Evolutionary conservation across 495 filamentous ascomycete genomes (phyloP).

Genomic region (Penicillium bovifimosum): DNA sequence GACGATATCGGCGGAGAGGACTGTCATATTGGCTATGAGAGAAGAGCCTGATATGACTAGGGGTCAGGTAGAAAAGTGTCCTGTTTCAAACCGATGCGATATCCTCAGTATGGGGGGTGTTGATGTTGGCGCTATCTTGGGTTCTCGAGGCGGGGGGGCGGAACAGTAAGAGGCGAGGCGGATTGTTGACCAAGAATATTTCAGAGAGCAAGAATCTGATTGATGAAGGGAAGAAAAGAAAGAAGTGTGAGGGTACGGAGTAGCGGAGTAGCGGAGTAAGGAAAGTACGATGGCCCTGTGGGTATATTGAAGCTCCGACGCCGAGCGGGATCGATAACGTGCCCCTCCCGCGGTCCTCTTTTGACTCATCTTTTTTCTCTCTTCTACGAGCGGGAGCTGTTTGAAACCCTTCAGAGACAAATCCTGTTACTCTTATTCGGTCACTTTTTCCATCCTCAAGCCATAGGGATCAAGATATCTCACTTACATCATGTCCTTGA

Average conservation of each 20-base stretch:
- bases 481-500: slow-evolving; percentile 60
- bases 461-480: neutral
- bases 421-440: too few relatives aligned
- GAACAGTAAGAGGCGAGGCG: neutral
- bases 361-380: neutral
- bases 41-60: neutral
- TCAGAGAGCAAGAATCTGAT: neutral
- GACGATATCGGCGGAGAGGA: slow-evolving; percentile 11
- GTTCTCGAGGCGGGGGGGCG: neutral
- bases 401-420: too few relatives aligned
- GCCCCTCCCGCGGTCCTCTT: slow-evolving; percentile 8
- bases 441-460: neutral
- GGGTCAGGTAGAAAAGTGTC: neutral
- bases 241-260: slow-evolving; percentile 3
- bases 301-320: neutral
- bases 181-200: neutral
- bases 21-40: slow-evolving; percentile 5
- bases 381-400: too few relatives aligned
- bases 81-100: neutral
- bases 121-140: neutral
- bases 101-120: neutral
- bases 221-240: neutral
- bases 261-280: too few relatives aligned
- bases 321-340: slow-evolving; percentile 1
- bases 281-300: neutral